phyloP scores from a whole-genome alignment of 2,329 filamentous ascomycete species.

The Akanthomyces muscarius region DNA sequence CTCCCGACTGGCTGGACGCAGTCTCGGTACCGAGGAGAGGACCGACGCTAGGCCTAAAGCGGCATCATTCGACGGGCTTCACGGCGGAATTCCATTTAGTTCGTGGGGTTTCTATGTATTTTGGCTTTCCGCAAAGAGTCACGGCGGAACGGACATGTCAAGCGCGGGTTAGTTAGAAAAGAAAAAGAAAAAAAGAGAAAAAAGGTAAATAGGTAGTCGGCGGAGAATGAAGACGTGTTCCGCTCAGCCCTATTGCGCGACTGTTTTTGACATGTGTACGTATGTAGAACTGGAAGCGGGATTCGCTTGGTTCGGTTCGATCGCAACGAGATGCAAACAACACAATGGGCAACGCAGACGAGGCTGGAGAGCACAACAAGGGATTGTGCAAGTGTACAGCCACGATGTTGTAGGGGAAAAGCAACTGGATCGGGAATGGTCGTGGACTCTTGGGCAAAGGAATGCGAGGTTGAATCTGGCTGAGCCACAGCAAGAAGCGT shows the following conservation, averaged over 20 bases:
- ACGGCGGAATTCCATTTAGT: neutral
- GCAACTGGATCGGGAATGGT: neutral
- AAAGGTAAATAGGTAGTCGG: neutral
- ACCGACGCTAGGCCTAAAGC: slow-evolving; percentile 5
- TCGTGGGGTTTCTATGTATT: neutral
- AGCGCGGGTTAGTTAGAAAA: neutral
- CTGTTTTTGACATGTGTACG: neutral
- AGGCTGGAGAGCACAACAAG: neutral
- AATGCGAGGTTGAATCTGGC: neutral
- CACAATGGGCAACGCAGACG: neutral
- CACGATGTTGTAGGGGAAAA: neutral
- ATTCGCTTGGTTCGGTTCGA: slow-evolving; percentile 3
- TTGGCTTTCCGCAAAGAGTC: neutral
- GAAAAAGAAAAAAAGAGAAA: neutral
- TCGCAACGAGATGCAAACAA: neutral
- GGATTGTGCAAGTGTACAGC: neutral
- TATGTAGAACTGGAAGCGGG: neutral
- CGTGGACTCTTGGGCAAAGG: neutral
- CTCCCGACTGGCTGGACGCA: neutral
- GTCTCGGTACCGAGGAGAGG: slow-evolving; percentile 1
- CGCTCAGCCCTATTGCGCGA: neutral
- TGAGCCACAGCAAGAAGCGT: neutral
- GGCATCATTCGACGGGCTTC: neutral
- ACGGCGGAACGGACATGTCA: slow-evolving; percentile 1
- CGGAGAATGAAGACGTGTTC: neutral